Evolutionary conservation across 495 filamentous ascomycete species (phyloP).

Genomic region (Podospora fimiseda): DNA sequence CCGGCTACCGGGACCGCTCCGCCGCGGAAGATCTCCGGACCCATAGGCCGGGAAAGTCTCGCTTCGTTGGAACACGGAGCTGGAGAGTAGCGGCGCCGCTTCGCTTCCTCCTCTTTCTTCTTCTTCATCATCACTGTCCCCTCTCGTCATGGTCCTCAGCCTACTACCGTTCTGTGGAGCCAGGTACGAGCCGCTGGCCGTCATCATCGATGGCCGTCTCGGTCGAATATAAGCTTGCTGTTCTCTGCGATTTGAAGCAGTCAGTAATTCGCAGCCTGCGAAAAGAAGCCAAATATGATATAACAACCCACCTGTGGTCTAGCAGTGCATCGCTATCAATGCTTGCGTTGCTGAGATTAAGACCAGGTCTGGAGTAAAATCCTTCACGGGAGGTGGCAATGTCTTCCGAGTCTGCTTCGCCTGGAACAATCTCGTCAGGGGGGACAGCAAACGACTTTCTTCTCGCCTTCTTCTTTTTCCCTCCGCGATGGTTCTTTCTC

Average conservation of each 20-base stretch:
- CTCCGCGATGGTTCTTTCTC: conserved; percentile 38
- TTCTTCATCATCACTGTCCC: conserved; percentile 40
- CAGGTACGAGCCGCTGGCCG: conserved; percentile 30
- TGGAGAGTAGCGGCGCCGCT: conserved; percentile 52
- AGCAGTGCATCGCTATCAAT: conserved; percentile 73
- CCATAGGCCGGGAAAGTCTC: conserved; percentile 34
- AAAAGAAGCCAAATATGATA: no score
- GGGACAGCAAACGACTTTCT: conserved; percentile 57
- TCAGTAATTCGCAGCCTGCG: no score
- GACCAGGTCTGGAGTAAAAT: conserved; percentile 53
- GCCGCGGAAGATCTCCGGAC: conserved; percentile 24
- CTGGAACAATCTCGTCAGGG: conserved; percentile 38
- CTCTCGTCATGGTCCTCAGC: conserved; percentile 21
- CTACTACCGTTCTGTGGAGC: conserved; percentile 30
- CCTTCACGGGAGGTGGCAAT: conserved; percentile 30
- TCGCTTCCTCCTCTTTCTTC: no score
- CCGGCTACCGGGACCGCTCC: conserved; percentile 26
- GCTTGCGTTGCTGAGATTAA: conserved; percentile 69
- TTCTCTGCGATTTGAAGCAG: no score
- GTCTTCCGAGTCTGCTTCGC: conserved; percentile 29
- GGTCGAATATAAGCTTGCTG: conserved; percentile 63
- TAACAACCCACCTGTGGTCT: conserved; percentile 66
- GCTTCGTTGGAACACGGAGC: conserved; percentile 25
- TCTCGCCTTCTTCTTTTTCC: conserved; percentile 56
- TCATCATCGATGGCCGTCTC: conserved; percentile 50